Evolutionary conservation across 2,329 filamentous ascomycete genomes (phyloP).

Genomic region (Clarireedia monteithiana): DNA sequence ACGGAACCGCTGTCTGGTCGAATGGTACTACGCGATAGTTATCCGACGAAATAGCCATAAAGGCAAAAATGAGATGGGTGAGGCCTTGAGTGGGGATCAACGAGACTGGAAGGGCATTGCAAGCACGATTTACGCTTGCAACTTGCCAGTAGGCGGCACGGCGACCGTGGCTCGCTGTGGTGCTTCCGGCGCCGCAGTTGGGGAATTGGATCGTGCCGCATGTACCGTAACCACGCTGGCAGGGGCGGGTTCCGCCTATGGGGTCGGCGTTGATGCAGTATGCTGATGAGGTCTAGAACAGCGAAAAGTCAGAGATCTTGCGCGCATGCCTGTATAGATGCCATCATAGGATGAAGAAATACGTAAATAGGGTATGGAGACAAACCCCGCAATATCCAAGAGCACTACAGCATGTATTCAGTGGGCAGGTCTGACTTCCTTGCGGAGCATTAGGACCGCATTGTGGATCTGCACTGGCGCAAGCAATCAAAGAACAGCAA

Average conservation of each 20-base stretch:
- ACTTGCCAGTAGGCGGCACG: constrained; percentile 7
- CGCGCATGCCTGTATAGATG: background rate
- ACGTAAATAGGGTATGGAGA: background rate
- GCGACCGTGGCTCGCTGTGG: background rate
- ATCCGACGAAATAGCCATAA: constrained; percentile 34
- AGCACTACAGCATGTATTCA: constrained; percentile 6
- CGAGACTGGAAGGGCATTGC: constrained; percentile 27
- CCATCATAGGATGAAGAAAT: background rate
- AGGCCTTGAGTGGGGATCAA: constrained; percentile 29
- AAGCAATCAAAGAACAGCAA: background rate
- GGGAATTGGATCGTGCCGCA: background rate
- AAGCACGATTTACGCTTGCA: constrained; percentile 13
- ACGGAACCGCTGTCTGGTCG: constrained; percentile 8
- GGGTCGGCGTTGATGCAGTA: constrained; percentile 10
- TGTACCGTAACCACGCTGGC: constrained; percentile 1
- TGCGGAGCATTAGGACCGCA: constrained; percentile 3
- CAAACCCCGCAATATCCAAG: constrained; percentile 9
- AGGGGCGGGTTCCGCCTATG: background rate
- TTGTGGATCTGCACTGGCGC: background rate
- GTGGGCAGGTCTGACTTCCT: constrained; percentile 3
- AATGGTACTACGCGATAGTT: constrained; percentile 28
- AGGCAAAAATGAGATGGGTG: constrained; percentile 34
- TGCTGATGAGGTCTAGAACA: background rate
- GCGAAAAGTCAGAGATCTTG: background rate
- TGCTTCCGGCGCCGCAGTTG: background rate